These are phyloP conservation scores for Penicillium concentricum DNA, from an alignment of 2,329 filamentous ascomycete genomes.

Conservation along the genomic window DNA sequence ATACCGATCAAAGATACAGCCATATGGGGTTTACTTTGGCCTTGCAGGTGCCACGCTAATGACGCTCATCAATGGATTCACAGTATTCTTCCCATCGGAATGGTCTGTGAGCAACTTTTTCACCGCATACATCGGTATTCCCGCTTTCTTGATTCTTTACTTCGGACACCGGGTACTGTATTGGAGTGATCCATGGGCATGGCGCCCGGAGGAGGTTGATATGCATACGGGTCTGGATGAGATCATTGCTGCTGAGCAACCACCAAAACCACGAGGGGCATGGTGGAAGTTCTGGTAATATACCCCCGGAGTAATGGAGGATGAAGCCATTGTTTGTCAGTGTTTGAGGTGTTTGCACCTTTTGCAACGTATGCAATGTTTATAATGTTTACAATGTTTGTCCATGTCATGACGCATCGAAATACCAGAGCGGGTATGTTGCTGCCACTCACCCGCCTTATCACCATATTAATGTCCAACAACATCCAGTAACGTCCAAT, in stretches of 20 bases:
- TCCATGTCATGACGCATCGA: background rate
- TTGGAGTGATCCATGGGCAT: constrained; percentile 54
- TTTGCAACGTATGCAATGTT: too few species aligned
- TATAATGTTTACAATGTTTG: background rate
- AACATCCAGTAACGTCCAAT: background rate
- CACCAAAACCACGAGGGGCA: constrained; percentile 29
- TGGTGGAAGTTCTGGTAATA: constrained; percentile 33
- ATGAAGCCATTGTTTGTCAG: background rate
- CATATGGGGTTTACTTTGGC: constrained; percentile 64
- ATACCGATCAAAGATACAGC: constrained; percentile 56
- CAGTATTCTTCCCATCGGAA: constrained; percentile 66
- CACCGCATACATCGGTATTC: constrained; percentile 65
- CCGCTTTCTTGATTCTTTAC: constrained; percentile 58
- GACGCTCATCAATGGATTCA: constrained; percentile 73
- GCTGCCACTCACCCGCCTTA: constrained; percentile 2
- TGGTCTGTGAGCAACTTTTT: constrained; percentile 66
- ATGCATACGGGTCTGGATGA: constrained; percentile 55
- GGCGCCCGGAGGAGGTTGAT: constrained; percentile 52
- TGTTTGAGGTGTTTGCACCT: background rate
- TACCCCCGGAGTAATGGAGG: too few species aligned
- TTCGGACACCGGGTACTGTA: constrained; percentile 50
- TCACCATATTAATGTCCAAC: background rate
- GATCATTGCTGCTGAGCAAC: constrained; percentile 48
- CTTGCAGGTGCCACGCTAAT: constrained; percentile 58
- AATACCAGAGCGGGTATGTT: background rate